Evolutionary conservation across 108 stramenopile species (phyloP).

Genomic region (Aurantiochytrium sp.): DNA sequence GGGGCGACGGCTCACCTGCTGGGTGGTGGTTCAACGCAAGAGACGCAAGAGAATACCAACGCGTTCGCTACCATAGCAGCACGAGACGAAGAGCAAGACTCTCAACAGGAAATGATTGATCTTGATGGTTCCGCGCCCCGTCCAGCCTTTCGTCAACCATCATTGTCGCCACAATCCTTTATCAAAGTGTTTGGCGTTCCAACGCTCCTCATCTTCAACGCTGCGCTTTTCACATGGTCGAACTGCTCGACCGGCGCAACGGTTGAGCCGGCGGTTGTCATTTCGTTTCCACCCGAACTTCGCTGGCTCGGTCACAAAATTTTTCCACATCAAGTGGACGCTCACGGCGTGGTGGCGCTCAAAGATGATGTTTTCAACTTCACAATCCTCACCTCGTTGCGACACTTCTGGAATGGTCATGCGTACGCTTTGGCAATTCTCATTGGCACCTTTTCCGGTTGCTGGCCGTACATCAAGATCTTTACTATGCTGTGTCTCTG

Average conservation of each 20-base stretch:
- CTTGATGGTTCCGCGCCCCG: background rate
- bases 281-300: background rate
- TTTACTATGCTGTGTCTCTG: slow-evolving; percentile 63
- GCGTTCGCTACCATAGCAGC: no score
- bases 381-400: slow-evolving; percentile 57
- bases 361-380: slow-evolving; percentile 15
- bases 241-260: slow-evolving; percentile 17
- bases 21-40: no score
- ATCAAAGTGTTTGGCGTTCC: background rate
- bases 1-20: no score
- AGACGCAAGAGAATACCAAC: no score
- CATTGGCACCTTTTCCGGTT: slow-evolving; percentile 72
- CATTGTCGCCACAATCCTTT: background rate
- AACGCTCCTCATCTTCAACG: background rate
- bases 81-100: no score
- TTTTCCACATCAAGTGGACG: background rate
- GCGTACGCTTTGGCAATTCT: slow-evolving; percentile 72
- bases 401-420: slow-evolving; percentile 65
- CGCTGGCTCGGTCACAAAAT: background rate
- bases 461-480: slow-evolving; percentile 85
- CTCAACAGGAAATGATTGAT: background rate
- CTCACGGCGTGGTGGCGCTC: background rate
- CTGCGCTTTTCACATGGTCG: background rate
- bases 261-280: background rate
- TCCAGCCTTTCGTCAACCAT: background rate